Conservation (phyloP, 495 filamentous ascomycete genomes). For the Saxophila tyrrhenica region DNA sequence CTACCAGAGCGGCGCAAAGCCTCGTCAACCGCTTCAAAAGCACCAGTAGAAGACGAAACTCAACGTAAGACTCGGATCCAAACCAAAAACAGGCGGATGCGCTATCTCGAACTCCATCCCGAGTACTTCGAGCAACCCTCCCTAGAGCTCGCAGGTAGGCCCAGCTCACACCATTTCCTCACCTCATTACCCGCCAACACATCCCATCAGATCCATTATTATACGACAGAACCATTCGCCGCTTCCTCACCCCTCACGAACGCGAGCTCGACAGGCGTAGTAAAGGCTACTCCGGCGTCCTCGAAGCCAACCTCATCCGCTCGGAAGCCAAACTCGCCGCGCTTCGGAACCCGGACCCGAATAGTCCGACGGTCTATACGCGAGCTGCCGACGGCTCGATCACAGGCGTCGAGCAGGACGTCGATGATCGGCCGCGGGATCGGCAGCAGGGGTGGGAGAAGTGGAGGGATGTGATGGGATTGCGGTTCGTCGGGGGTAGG, state of each 20-base stretch:
- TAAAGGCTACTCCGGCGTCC: constrained; percentile 62
- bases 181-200: constrained; percentile 3
- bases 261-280: constrained; percentile 56
- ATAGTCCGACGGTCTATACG: constrained; percentile 35
- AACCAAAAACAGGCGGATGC: constrained; percentile 52
- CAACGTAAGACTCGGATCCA: constrained; percentile 22
- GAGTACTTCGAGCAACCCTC: constrained; percentile 49
- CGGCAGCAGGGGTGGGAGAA: constrained; percentile 53
- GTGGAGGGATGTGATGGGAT: constrained; percentile 57
- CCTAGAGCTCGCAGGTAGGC: constrained; percentile 51
- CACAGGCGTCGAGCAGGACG: constrained; percentile 44
- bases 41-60: background rate
- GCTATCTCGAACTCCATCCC: constrained; percentile 51
- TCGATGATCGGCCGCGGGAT: constrained; percentile 38
- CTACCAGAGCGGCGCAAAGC: background rate
- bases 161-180: background rate
- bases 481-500: constrained; percentile 58
- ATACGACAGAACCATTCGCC: constrained; percentile 68
- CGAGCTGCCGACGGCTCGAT: constrained; percentile 43
- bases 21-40: no score
- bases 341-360: constrained; percentile 43
- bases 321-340: constrained; percentile 51
- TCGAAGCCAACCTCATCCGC: constrained; percentile 59
- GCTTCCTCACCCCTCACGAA: constrained; percentile 63
- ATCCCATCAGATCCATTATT: constrained; percentile 54